These are phyloP conservation scores for Pyrenophora graminea DNA, from an alignment of 2,329 filamentous ascomycete species.

Conservation along the genomic window DNA sequence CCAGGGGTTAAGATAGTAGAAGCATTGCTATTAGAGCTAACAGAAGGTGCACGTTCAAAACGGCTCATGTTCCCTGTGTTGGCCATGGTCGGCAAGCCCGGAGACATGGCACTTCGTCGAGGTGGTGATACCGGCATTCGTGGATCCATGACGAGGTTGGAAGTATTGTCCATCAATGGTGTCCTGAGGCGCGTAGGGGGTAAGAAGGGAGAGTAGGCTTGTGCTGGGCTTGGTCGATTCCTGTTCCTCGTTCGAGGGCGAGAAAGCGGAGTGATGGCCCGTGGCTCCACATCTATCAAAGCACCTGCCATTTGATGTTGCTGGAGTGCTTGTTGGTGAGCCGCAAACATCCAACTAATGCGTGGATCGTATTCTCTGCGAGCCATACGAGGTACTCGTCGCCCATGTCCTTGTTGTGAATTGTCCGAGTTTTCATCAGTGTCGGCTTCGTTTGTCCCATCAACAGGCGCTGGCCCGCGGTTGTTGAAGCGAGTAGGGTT, in stretches of 20 bases:
- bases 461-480: constrained; percentile 28
- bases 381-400: constrained; percentile 27
- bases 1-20: constrained; percentile 37
- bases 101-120: constrained; percentile 31
- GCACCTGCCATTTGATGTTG: constrained; percentile 38
- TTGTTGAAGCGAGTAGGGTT: constrained; percentile 34
- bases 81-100: constrained; percentile 22
- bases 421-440: constrained; percentile 48
- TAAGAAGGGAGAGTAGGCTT: constrained; percentile 42
- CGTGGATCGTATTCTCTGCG: constrained; percentile 47
- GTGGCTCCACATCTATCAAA: constrained; percentile 44
- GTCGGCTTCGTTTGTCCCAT: constrained; percentile 37
- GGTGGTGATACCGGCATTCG: constrained; percentile 40
- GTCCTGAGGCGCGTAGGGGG: constrained; percentile 42
- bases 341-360: constrained; percentile 49
- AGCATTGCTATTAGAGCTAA: constrained; percentile 35
- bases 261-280: constrained; percentile 45
- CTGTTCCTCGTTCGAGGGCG: constrained; percentile 47
- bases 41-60: constrained; percentile 34
- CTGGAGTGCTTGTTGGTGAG: constrained; percentile 46
- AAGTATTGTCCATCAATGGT: constrained; percentile 39
- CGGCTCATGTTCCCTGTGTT: constrained; percentile 18
- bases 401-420: constrained; percentile 35
- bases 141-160: constrained; percentile 25
- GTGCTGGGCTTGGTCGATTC: constrained; percentile 44